A percentile compares a stretch with the other conserved stretches of the same genome.
Conservation (phyloP, 805 yeast species). For the Cyberlindnera japonica region DNA sequence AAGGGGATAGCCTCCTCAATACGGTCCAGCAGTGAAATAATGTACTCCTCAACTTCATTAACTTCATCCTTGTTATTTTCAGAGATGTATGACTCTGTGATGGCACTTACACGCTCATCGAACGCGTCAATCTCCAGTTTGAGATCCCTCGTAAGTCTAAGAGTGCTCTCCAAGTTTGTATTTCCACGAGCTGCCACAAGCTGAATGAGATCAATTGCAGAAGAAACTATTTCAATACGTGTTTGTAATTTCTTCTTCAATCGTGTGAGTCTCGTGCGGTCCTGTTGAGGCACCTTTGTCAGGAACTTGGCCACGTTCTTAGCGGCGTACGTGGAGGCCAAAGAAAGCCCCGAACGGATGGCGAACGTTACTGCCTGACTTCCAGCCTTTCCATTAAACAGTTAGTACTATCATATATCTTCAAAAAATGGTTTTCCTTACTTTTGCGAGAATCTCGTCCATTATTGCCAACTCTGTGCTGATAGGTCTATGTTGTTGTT, state of each 20-base stretch:
- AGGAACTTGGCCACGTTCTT: constrained; percentile 56
- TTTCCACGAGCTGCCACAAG: constrained; percentile 61
- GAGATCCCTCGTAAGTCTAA: constrained; percentile 51
- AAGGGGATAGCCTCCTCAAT: constrained; percentile 70
- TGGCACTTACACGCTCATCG: constrained; percentile 39
- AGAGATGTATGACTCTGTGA: constrained; percentile 34
- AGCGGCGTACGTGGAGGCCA: constrained; percentile 72
- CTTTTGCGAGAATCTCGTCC: constrained; percentile 1
- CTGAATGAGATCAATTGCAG: constrained; percentile 65
- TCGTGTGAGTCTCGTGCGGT: constrained; percentile 41
- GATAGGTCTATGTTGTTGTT: no score
- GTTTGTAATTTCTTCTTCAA: constrained; percentile 46
- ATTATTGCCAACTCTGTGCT: no score
- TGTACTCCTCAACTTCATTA: constrained; percentile 47
- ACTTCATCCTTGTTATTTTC: constrained; percentile 29
- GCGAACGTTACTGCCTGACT: constrained; percentile 80
- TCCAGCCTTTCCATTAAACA: constrained; percentile 47
- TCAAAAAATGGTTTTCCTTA: no score
- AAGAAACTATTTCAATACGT: constrained; percentile 56
- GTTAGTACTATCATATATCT: no score
- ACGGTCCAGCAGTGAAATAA: constrained; percentile 43
- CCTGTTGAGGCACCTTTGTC: constrained; percentile 51
- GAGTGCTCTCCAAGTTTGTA: constrained; percentile 51
- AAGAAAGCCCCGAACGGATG: constrained; percentile 66
- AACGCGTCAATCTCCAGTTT: constrained; percentile 56